Evolutionary conservation across 192 early-diverging fungal genomes (phyloP).

Genomic region (Gaertneriomyces semiglobifer): DNA sequence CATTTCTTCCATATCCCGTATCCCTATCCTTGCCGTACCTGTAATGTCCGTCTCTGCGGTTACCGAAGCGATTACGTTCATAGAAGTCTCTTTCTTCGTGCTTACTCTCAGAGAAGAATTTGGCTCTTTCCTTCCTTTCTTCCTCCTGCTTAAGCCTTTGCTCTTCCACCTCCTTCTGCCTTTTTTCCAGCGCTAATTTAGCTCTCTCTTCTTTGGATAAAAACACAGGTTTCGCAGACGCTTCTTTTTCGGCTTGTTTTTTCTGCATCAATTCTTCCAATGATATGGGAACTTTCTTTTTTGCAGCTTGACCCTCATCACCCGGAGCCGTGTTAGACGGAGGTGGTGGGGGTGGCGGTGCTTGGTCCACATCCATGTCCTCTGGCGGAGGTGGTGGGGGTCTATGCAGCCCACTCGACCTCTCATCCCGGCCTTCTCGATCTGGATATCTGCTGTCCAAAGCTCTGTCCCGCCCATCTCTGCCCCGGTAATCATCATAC

Average conservation of each 20-base stretch:
- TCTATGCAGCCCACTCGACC: not conserved
- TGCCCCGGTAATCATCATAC: not conserved
- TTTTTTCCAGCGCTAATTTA: constrained; percentile 75
- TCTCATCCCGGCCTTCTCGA: not conserved
- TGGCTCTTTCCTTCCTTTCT: constrained; percentile 56
- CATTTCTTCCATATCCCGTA: not conserved
- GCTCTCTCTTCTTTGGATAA: constrained; percentile 90
- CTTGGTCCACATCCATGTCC: not conserved
- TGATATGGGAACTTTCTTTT: constrained; percentile 62
- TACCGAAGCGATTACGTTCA: too few relatives aligned
- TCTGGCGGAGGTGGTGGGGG: not conserved
- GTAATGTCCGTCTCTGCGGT: too few relatives aligned
- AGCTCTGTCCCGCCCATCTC: not conserved
- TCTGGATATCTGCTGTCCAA: not conserved
- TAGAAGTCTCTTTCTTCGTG: constrained; percentile 1
- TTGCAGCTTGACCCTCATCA: not conserved
- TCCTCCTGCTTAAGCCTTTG: constrained; percentile 57
- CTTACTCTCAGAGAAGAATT: constrained; percentile 47
- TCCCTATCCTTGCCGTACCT: too few relatives aligned
- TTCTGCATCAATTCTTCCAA: constrained; percentile 72
- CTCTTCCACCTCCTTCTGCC: constrained; percentile 78
- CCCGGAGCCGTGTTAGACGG: not conserved
- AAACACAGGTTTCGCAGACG: constrained; percentile 70
- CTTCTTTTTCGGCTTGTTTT: constrained; percentile 62
- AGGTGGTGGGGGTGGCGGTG: not conserved